A percentile compares a stretch with the other conserved stretches of the same genome.
phyloP scores from a whole-genome alignment of 345 rosid genomes.

The Linum usitatissimum region DNA sequence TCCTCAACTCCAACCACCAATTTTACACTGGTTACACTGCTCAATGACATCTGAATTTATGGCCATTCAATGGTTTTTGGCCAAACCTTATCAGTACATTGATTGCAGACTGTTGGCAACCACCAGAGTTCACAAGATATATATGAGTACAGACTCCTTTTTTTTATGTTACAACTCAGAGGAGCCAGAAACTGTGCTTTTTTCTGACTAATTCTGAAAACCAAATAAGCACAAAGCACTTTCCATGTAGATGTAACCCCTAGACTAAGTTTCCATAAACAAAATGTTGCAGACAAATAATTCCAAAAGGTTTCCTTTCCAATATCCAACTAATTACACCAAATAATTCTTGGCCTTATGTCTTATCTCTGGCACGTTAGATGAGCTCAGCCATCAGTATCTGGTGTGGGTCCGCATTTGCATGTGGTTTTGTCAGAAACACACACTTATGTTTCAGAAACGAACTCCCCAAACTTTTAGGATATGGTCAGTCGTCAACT shows the following conservation, averaged over 20 bases:
- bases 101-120: conserved; percentile 4
- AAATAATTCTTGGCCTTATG: too few relatives aligned
- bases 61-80: too few relatives aligned
- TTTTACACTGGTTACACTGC: conserved; percentile 5
- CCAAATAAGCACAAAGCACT: conserved; percentile 29
- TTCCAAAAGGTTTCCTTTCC: conserved; percentile 14
- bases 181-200: conserved; percentile 18
- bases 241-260: conserved; percentile 32
- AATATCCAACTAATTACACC: not conserved
- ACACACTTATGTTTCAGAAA: too few relatives aligned
- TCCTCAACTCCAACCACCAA: conserved; percentile 3
- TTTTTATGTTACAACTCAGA: conserved; percentile 10
- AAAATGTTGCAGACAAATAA: conserved; percentile 16
- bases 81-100: too few relatives aligned
- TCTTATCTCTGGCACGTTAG: too few relatives aligned
- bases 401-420: too few relatives aligned
- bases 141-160: not conserved
- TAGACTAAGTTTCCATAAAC: conserved; percentile 24
- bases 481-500: too few relatives aligned
- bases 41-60: conserved; percentile 11
- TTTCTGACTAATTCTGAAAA: conserved; percentile 18
- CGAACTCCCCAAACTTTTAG: too few relatives aligned
- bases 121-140: not conserved
- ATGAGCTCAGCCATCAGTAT: too few relatives aligned
- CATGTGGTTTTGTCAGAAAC: too few relatives aligned